Conservation (phyloP, 768 basidiomycete genomes). For the Termitomyces sp. region DNA sequence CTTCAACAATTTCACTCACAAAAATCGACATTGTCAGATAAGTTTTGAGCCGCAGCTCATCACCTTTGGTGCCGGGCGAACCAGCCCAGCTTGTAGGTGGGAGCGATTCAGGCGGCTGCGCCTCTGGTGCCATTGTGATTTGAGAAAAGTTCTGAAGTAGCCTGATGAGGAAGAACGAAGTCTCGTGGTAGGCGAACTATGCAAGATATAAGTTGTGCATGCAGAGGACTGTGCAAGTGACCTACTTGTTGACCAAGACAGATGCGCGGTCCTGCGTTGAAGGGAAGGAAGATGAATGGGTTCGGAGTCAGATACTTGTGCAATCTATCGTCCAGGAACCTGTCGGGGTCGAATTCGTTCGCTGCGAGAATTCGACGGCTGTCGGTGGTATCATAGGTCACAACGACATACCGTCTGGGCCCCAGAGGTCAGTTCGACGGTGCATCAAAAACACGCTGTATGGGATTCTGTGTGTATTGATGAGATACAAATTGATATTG, state of each 20-base stretch:
- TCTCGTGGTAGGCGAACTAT: slow-evolving; percentile 52
- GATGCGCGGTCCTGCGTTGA: slow-evolving; percentile 65
- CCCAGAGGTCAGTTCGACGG: slow-evolving; percentile 50
- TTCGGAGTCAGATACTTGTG: slow-evolving; percentile 51
- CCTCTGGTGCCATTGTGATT: slow-evolving; percentile 35
- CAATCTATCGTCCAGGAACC: slow-evolving; percentile 57
- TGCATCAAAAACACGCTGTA: slow-evolving; percentile 36
- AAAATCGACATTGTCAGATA: slow-evolving; percentile 14
- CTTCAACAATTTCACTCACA: neutral
- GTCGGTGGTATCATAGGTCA: neutral
- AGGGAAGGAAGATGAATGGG: slow-evolving; percentile 67
- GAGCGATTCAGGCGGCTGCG: slow-evolving; percentile 33
- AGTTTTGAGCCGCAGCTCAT: slow-evolving; percentile 8
- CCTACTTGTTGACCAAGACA: slow-evolving; percentile 49
- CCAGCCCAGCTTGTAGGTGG: slow-evolving; percentile 41
- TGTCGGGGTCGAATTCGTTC: slow-evolving; percentile 58
- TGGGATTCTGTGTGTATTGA: slow-evolving; percentile 8
- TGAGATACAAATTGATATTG: slow-evolving; percentile 13
- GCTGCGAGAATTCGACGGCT: slow-evolving; percentile 22
- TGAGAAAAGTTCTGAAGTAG: slow-evolving; percentile 40
- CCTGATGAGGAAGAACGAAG: slow-evolving; percentile 46
- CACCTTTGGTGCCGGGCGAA: slow-evolving; percentile 28
- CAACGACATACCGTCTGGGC: slow-evolving; percentile 45
- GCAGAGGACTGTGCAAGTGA: neutral
- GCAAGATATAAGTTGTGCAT: neutral